These are phyloP conservation scores for Plasmopara viticola DNA, from an alignment of 352 stramenopile genomes.

Conservation along the genomic window DNA sequence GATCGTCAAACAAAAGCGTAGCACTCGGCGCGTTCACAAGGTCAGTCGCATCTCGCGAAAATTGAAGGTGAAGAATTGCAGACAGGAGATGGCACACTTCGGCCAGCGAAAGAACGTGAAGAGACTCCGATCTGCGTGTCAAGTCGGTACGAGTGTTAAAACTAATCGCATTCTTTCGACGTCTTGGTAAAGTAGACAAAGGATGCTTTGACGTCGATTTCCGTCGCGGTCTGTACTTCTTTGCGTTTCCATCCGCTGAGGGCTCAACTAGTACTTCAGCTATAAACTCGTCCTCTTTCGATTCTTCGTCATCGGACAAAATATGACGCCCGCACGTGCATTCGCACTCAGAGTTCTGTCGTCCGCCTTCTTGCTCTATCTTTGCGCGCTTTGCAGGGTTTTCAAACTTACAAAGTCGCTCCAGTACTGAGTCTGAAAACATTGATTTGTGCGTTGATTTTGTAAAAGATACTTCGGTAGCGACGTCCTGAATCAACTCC, in stretches of 20 bases:
- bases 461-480: constrained; percentile 40
- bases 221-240: constrained; percentile 17
- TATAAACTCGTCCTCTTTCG: constrained; percentile 9
- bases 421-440: constrained; percentile 17
- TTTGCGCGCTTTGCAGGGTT: constrained; percentile 36
- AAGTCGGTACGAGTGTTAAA: constrained; percentile 29
- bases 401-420: constrained; percentile 35
- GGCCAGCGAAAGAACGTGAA: constrained; percentile 44
- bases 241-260: constrained; percentile 8
- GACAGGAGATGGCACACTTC: constrained; percentile 62
- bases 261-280: neutral
- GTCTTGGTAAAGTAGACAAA: constrained; percentile 17
- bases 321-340: constrained; percentile 47
- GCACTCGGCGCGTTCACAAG: neutral
- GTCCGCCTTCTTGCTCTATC: constrained; percentile 34
- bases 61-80: constrained; percentile 54
- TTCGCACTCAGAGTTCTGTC: constrained; percentile 21
- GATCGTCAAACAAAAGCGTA: constrained; percentile 27
- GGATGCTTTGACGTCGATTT: constrained; percentile 29
- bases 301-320: constrained; percentile 24
- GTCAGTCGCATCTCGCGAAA: constrained; percentile 40
- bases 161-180: constrained; percentile 43
- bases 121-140: constrained; percentile 25
- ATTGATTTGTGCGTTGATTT: constrained; percentile 9
- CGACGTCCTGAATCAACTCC: constrained; percentile 50